Evolutionary conservation across 306 rosid species (phyloP).

Genomic region (Amphicarpaea edgeworthii): DNA sequence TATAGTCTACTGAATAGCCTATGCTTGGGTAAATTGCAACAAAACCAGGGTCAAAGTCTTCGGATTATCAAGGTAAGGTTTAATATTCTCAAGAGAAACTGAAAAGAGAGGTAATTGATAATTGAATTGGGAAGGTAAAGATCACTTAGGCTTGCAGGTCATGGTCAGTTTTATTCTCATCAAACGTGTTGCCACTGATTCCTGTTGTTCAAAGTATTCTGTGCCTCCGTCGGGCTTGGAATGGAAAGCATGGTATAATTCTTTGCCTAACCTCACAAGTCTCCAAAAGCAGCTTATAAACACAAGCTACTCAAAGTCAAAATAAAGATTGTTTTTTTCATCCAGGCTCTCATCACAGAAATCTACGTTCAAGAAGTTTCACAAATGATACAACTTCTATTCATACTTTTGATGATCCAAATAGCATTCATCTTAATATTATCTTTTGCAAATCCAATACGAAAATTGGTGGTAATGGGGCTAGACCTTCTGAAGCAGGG

Average conservation of each 20-base stretch:
- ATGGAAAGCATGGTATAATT: slow-evolving; percentile 51
- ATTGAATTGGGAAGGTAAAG: neutral
- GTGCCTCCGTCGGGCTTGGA: neutral
- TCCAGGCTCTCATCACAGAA: slow-evolving; percentile 13
- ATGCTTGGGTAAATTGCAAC: neutral
- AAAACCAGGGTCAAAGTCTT: slow-evolving; percentile 15
- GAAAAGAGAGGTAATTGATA: slow-evolving; percentile 3
- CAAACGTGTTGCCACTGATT: slow-evolving; percentile 19
- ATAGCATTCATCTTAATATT: slow-evolving; percentile 55
- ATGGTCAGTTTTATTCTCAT: slow-evolving; percentile 22
- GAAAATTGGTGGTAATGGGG: slow-evolving; percentile 54
- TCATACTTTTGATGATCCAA: slow-evolving; percentile 51
- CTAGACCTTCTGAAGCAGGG: slow-evolving; percentile 68
- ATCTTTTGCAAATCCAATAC: slow-evolving; percentile 59
- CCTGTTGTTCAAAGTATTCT: slow-evolving; percentile 44
- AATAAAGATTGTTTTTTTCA: neutral
- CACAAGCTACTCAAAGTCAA: neutral
- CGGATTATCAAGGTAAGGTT: neutral
- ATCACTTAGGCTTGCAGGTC: neutral
- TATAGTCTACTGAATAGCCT: neutral
- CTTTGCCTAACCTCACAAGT: slow-evolving; percentile 40
- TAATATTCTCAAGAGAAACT: neutral
- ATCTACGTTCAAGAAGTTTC: neutral
- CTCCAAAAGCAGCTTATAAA: slow-evolving; percentile 18
- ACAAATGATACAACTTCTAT: slow-evolving; percentile 62